A percentile compares a stretch with the other conserved stretches of the same genome.
phyloP scores from a whole-genome alignment of 495 filamentous ascomycete species.

The Aspergillus hancockii region DNA sequence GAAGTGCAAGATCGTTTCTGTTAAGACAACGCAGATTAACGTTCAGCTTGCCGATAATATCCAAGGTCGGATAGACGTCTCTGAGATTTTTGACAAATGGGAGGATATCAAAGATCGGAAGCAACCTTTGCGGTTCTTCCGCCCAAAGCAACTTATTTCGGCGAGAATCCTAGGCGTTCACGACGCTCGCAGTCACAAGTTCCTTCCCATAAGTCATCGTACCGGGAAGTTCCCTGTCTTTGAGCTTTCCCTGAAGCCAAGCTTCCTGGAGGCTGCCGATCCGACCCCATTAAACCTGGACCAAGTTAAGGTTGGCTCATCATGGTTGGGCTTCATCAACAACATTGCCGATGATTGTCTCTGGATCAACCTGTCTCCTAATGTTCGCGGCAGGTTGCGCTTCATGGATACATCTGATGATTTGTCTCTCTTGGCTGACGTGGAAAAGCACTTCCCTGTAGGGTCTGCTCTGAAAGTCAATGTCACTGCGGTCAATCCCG shows the following conservation, averaged over 20 bases:
- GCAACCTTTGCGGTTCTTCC: conserved; percentile 71
- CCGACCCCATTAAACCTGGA: conserved; percentile 66
- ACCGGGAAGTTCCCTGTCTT: conserved; percentile 75
- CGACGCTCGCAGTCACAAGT: conserved; percentile 86
- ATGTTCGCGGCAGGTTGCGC: conserved; percentile 78
- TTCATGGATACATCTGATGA: conserved; percentile 85
- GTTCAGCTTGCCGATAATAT: conserved; percentile 87
- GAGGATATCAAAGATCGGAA: conserved; percentile 83
- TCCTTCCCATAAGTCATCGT: conserved; percentile 86
- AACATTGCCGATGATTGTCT: conserved; percentile 74
- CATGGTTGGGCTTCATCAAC: conserved; percentile 82
- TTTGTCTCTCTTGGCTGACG: conserved; percentile 68
- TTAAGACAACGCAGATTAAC: conserved; percentile 90
- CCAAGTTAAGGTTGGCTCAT: conserved; percentile 69
- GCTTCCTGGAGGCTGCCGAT: conserved; percentile 56
- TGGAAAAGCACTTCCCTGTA: conserved; percentile 82
- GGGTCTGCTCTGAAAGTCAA: conserved; percentile 81
- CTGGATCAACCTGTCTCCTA: conserved; percentile 91
- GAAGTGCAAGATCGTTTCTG: conserved; percentile 73
- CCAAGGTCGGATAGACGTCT: conserved; percentile 86
- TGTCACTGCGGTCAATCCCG: conserved; percentile 72
- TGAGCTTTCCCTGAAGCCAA: conserved; percentile 84
- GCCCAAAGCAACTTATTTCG: conserved; percentile 64
- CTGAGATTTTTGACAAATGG: conserved; percentile 84
- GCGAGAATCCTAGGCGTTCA: conserved; percentile 85